Evolutionary conservation across 2,329 filamentous ascomycete species (phyloP).

Genomic region (Pseudovirgaria hyperparasitica): DNA sequence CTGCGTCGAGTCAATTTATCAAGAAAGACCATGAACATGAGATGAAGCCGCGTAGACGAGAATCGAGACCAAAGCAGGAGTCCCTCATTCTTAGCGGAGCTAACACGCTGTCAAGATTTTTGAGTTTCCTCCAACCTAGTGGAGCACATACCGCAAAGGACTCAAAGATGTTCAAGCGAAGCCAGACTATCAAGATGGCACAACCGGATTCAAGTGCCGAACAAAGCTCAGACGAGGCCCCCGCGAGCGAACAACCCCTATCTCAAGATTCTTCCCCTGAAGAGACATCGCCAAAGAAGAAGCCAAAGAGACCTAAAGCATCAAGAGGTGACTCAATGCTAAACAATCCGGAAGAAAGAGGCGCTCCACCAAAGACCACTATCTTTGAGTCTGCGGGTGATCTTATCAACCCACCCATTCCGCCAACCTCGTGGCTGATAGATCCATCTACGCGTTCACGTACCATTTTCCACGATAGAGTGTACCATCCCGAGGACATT

Average conservation of each 20-base stretch:
- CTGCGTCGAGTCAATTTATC: constrained; percentile 18
- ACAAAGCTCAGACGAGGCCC: too few relatives aligned
- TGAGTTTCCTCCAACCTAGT: constrained; percentile 59
- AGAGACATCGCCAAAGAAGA: constrained; percentile 7
- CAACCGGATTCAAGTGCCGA: constrained; percentile 7
- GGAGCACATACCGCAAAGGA: constrained; percentile 59
- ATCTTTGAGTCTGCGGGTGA: constrained; percentile 94
- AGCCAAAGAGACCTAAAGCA: constrained; percentile 27
- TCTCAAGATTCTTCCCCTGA: constrained; percentile 4
- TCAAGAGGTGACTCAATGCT: constrained; percentile 38
- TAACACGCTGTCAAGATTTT: constrained; percentile 40
- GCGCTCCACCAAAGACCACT: constrained; percentile 75
- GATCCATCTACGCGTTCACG: constrained; percentile 70
- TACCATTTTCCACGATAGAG: constrained; percentile 91
- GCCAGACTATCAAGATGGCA: constrained; percentile 52
- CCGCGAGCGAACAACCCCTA: not conserved
- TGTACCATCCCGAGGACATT: constrained; percentile 90
- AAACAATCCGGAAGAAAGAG: constrained; percentile 34
- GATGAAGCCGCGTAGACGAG: constrained; percentile 19
- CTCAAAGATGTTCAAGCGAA: constrained; percentile 44
- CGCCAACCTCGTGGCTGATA: constrained; percentile 66
- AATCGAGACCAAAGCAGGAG: constrained; percentile 26
- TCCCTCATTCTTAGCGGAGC: too few relatives aligned
- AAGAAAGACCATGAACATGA: constrained; percentile 13
- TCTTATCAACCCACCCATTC: constrained; percentile 78